Base-by-base conservation (phyloP, 164 flowering plant species). In the Magnolia changhungtana region DNA sequence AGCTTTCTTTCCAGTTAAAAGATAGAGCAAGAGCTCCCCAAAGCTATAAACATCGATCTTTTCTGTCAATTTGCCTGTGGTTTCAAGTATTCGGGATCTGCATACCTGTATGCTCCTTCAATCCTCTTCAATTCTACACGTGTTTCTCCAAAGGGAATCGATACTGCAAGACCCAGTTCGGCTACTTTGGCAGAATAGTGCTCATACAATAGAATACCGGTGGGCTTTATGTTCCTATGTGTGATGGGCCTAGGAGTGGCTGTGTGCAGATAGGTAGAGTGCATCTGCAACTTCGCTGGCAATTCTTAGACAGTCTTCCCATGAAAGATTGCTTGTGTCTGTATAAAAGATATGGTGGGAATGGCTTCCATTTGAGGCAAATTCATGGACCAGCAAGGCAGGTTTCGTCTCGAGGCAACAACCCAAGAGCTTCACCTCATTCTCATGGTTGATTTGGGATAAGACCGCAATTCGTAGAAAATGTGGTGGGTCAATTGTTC, bases 21-120 rank as follows among this genome's bases (percentile, higher is more conserved):
- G 85, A 78, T 89, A 91, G 18, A 87, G 87, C 75, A 89, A 45
- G 63, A 88, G 89, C 13, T 86, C 88, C 49, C 95, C 91, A 21
- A 74, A 87, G 69, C 92, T 88, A 63, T 88, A 88, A 37, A 89
- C 92, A 85, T 90, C 91, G 61, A 91, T 89, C 75, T 90, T 89
- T 21, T 87, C 92, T 3, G 89, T 88, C 13, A 89, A 73, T 64
- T 86, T 89, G 74, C 86, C 86, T 80, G 83, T 88, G 10, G 27
- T 24, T 82, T 81, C 19, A 80, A 85, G 79, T 88, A 88, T 52
- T 88, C 90, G 3, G 94, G 94, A 59, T 90, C 94, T 58, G 88
- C 75, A 79, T 88, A 90, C 14, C 94, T 92, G 4, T 89, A 23
- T 31, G 94, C 88, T 29, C 94, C 92, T 67, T 87, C 89, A 19